Evolutionary conservation across 2,329 filamentous ascomycete genomes (phyloP).

Genomic region (Colletotrichum simmondsii): DNA sequence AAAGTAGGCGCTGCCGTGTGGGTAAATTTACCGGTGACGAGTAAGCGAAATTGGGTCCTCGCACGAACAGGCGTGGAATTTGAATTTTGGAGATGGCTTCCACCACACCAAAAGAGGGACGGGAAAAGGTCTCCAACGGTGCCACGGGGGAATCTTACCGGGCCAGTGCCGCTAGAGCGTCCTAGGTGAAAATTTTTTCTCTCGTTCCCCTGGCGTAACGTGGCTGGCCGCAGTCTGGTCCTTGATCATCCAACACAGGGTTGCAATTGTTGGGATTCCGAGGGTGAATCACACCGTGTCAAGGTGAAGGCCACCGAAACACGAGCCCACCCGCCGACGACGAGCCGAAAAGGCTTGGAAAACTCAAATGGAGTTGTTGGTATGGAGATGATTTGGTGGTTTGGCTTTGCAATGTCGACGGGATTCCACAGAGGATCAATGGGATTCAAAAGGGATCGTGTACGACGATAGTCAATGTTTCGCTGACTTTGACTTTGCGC

Average conservation of each 20-base stretch:
- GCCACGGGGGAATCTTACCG: slow-evolving; percentile 20
- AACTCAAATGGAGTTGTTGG: slow-evolving; percentile 11
- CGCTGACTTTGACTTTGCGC: not conserved
- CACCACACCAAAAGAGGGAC: not conserved
- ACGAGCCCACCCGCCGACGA: slow-evolving; percentile 8
- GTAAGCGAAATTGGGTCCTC: slow-evolving; percentile 33
- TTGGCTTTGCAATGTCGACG: slow-evolving; percentile 9
- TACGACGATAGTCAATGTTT: not conserved
- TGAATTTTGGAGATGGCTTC: slow-evolving; percentile 25
- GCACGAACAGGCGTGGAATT: slow-evolving; percentile 27
- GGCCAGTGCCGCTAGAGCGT: slow-evolving; percentile 26
- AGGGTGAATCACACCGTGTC: slow-evolving; percentile 29
- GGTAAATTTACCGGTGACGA: slow-evolving; percentile 21
- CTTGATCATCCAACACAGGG: slow-evolving; percentile 23
- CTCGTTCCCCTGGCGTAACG: slow-evolving; percentile 25
- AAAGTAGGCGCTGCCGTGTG: slow-evolving; percentile 25
- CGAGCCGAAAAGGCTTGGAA: not conserved
- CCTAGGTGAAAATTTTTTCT: slow-evolving; percentile 30
- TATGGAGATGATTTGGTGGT: slow-evolving; percentile 19
- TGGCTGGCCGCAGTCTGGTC: slow-evolving; percentile 27
- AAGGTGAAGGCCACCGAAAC: slow-evolving; percentile 31
- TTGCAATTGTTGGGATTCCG: slow-evolving; percentile 27
- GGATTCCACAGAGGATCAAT: slow-evolving; percentile 12
- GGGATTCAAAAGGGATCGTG: not conserved
- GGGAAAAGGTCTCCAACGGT: slow-evolving; percentile 14